Base-by-base conservation (phyloP, 2,329 filamentous ascomycete genomes). In the Aureobasidium sp. region DNA sequence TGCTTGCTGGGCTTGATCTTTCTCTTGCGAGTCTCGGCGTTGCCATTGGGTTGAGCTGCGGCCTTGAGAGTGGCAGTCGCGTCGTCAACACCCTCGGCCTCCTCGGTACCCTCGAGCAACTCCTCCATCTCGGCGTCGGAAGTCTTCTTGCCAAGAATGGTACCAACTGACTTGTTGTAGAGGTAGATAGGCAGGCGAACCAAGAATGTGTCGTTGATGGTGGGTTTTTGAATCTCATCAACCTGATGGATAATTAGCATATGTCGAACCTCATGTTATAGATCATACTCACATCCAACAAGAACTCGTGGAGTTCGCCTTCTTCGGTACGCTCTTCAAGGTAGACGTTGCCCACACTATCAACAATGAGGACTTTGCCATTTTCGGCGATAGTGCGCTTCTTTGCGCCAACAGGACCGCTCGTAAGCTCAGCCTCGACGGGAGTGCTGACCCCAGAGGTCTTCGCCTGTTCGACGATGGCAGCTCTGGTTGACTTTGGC, bases 381-480 rank as follows among this genome's bases (percentile, higher is more conserved):
- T 99, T 99, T 79, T 96, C 89, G 2, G 92, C 93, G 29, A 92
- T 85, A 17, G 97, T 90, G 39, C 90, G 84, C 81, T 93, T 96
- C 77, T 90, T 90, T 37, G 88, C 82, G 23, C 92, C 91, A 41
- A 86, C 83, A 1, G 90, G 85, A 12, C 85, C 84, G 60, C 80
- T 75, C 6, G 78, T 74, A 70, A 76, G 72, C 65, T 77, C 76
- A 65, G 75, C 77, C 55, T 81, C 80, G 52, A 82, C 79, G 0
- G 83, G 83, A 68, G 85, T 70, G 81, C 87, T 68, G 70, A 79
- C 70, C 62, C 77, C 73, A 68, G 77, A 70, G 67, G 75, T 74
- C 72, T 77, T 75, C n/a, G 75, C 73, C 73, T 79, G 79, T 69
- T 82, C 82, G 23, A 78, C 76, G 44, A 64, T 69, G 64, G 76